These are phyloP conservation scores for Camellia sinensis DNA, from an alignment of 148 eudicot genomes.

Conservation along the genomic window DNA sequence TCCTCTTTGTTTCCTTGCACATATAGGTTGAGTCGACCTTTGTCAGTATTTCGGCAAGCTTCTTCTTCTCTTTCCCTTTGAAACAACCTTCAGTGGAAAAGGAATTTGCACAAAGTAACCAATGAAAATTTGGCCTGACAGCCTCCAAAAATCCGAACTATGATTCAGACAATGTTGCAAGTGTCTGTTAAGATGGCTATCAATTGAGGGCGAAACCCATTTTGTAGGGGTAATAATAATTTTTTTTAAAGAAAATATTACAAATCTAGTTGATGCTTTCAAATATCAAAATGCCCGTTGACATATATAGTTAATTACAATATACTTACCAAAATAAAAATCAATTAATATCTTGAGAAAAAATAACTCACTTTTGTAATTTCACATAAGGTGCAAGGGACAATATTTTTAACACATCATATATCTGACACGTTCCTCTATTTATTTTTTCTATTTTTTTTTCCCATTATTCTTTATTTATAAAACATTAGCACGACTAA, in stretches of 20 bases:
- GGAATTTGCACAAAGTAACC: background rate
- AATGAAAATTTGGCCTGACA: background rate
- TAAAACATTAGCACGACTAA: background rate
- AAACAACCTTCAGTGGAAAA: conserved; percentile 48
- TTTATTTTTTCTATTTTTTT: background rate
- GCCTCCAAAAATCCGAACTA: background rate
- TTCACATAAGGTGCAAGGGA: background rate
- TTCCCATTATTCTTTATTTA: background rate
- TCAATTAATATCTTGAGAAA: background rate
- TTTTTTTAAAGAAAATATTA: background rate
- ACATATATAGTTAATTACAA: background rate
- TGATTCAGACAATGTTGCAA: background rate
- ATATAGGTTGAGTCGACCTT: conserved; percentile 73
- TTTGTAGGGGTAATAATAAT: background rate
- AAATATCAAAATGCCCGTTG: background rate
- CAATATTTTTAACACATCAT: background rate
- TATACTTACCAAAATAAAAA: too few relatives aligned
- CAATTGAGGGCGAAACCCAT: background rate
- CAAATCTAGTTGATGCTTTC: background rate
- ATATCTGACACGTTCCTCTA: background rate
- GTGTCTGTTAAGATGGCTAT: background rate
- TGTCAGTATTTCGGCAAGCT: conserved; percentile 62
- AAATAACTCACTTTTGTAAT: background rate
- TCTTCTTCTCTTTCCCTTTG: conserved; percentile 98
- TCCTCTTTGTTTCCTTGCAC: conserved; percentile 85